Evolutionary conservation across 495 filamentous ascomycete species (phyloP).

Genomic region (Aspergillus bridgeri): DNA sequence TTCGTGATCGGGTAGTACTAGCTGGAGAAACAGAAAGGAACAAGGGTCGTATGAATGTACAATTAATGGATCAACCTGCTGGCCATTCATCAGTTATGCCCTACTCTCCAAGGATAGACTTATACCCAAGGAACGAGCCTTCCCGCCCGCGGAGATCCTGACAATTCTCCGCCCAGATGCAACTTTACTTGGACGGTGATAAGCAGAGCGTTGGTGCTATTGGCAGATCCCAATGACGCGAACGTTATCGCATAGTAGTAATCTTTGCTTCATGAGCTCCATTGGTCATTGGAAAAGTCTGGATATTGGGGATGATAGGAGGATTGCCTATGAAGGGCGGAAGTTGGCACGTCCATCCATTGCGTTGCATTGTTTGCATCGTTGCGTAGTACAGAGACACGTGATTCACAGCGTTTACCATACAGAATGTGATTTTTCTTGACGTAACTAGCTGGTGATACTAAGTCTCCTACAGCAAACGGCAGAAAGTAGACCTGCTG

Average conservation of each 20-base stretch:
- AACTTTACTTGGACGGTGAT: not conserved
- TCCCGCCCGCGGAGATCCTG: not conserved
- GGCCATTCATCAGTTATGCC: not conserved
- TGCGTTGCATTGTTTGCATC: not conserved
- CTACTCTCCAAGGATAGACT: not conserved
- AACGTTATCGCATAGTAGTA: not conserved
- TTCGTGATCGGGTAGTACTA: not conserved
- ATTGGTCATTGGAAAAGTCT: not conserved
- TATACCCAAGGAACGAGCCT: not conserved
- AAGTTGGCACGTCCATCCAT: not conserved
- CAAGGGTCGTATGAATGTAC: too few species aligned
- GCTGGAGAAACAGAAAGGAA: too few species aligned
- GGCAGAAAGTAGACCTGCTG: too few species aligned
- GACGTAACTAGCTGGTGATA: not conserved
- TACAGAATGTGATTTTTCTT: not conserved
- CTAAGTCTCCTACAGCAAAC: too few species aligned
- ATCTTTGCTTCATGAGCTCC: not conserved
- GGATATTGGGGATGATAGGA: not conserved
- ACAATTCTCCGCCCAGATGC: not conserved
- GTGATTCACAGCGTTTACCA: not conserved
- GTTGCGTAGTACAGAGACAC: not conserved
- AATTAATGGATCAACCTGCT: too few species aligned
- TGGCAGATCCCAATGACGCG: not conserved
- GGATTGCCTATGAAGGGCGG: not conserved
- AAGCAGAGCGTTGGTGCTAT: not conserved